A percentile compares a stretch with the other conserved stretches of the same genome.
Evolutionary conservation across 2,329 filamentous ascomycete species (phyloP).

Genomic region (Hypoxylon sp.): DNA sequence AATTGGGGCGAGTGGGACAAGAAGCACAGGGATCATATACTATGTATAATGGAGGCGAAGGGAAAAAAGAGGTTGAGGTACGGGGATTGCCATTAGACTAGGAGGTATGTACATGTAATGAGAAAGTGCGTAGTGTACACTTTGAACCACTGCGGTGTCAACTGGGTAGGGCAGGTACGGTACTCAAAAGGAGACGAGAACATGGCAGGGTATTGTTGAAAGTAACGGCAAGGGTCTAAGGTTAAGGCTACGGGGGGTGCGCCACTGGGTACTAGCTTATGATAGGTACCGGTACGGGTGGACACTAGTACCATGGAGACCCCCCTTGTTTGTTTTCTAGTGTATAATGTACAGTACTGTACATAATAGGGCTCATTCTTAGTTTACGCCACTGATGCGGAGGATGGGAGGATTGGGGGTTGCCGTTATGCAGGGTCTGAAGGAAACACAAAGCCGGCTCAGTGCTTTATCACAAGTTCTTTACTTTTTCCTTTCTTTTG

Average conservation of each 20-base stretch:
- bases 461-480: conserved; percentile 23
- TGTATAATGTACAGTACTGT: conserved; percentile 22
- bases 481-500: conserved; percentile 19
- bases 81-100: conserved; percentile 40
- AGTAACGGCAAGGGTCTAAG: conserved; percentile 43
- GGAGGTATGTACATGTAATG: conserved; percentile 25
- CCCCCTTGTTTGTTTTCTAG: conserved; percentile 26
- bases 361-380: conserved; percentile 45
- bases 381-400: conserved; percentile 55
- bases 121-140: conserved; percentile 34
- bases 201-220: conserved; percentile 43
- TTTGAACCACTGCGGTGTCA: conserved; percentile 20
- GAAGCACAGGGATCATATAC: conserved; percentile 46
- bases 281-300: conserved; percentile 40
- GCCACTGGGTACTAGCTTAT: conserved; percentile 20
- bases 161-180: conserved; percentile 23
- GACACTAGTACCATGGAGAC: conserved; percentile 15
- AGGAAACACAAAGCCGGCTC: conserved; percentile 38
- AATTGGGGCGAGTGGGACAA: conserved; percentile 46
- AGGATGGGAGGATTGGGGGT: conserved; percentile 48
- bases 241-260: conserved; percentile 38
- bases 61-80: conserved; percentile 31
- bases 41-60: conserved; percentile 41
- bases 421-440: conserved; percentile 54
- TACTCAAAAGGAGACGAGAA: conserved; percentile 43